Base-by-base conservation (phyloP, 129 eudicot species). In the Dittrichia graveolens region DNA sequence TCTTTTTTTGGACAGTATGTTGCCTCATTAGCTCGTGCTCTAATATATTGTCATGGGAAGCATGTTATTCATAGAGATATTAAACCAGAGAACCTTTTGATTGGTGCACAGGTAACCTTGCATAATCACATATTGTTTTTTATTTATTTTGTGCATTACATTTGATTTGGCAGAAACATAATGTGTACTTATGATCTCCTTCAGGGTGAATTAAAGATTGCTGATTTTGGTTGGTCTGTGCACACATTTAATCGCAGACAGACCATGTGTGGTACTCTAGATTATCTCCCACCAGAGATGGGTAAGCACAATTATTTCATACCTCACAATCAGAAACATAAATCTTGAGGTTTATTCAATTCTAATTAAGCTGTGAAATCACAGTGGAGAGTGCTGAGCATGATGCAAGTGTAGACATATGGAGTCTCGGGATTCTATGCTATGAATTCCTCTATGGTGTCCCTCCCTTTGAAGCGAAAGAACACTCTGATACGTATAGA, bases 211-310 rank as follows among this genome's bases (percentile, higher is more conserved):
- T 82, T 92, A 14, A 92, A 92, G 86, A 92, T 92, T 52, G 98
- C 98, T 8, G 98, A 92, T 81, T 92, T 92, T 80, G 98, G 98
- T 38, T 92, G 98, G 98, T 90, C 98, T 12, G 98, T 92, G 41
- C 98, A 92, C 75, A 92, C 98, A 46, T 92, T 92, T 24, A 87
- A 82, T 67, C 89, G 98, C 48, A 77, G 98, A 73, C 84, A 83
- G 75, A 92, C 98, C 70, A 89, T 92, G 96, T 92, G 98, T 56
- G 98, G 98, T 35, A 92, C 98, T 55, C 87, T 92, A 4, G 98
- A 92, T 80, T 92, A 92, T 79, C 95, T 92, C 44, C 98, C 98
- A 75, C 98, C 98, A 45, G 98, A 92, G 79, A 92, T 92, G 98
- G 98, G 98, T 92, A 77, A 82, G 12, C 40, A 61, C 38, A 35